Evolutionary conservation across 192 early-diverging fungal species (phyloP).

Genomic region (Linnemannia schmuckeri): DNA sequence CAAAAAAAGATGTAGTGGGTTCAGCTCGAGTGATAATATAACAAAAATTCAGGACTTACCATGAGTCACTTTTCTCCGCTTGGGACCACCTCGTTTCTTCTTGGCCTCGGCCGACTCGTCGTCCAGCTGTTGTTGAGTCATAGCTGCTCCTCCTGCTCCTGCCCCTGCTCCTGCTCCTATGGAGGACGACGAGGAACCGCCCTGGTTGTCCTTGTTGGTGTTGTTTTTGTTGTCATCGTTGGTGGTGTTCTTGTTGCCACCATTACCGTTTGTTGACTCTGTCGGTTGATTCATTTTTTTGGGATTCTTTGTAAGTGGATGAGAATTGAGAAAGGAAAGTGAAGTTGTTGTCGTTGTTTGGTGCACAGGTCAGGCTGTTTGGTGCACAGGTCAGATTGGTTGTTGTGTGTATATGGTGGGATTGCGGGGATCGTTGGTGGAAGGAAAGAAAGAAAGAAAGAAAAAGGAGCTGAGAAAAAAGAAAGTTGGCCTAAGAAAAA

Average conservation of each 20-base stretch:
- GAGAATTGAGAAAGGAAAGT: not conserved
- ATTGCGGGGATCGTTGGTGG: not conserved
- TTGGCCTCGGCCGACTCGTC: conserved; percentile 55
- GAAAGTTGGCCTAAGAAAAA: not conserved
- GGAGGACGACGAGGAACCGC: not conserved
- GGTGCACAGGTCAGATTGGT: not conserved
- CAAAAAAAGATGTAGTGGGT: not conserved
- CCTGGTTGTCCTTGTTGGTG: conserved; percentile 9
- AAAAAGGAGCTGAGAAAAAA: not conserved
- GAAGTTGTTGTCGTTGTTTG: not conserved
- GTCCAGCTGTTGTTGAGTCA: conserved; percentile 35
- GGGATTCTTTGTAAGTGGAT: not conserved
- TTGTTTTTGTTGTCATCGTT: conserved; percentile 1
- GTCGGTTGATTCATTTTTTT: conserved; percentile 30
- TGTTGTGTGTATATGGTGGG: not conserved
- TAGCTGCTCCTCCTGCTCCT: conserved; percentile 1
- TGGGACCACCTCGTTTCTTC: conserved; percentile 72
- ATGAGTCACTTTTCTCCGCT: conserved; percentile 74
- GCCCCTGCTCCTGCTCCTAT: not conserved
- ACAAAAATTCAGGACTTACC: conserved; percentile 49
- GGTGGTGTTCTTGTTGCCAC: conserved; percentile 4
- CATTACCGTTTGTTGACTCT: conserved; percentile 4
- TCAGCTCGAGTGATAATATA: not conserved
- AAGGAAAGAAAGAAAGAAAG: conserved; percentile 10
- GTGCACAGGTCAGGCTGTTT: not conserved